Conservation (phyloP, 441 rosid genomes). For the Euphorbia celastroides region DNA sequence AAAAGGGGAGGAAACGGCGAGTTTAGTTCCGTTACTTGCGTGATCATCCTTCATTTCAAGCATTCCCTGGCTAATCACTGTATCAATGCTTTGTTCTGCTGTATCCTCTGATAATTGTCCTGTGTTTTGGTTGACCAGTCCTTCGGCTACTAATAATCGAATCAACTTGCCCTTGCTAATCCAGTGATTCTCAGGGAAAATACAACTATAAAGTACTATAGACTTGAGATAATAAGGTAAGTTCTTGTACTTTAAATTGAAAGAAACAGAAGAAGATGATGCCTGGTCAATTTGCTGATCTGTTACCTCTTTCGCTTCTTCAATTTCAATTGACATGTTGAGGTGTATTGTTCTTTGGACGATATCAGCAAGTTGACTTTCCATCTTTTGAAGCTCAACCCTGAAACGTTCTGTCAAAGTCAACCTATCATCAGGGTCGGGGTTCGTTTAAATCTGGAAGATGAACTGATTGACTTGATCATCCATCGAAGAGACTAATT, state of each 20-base stretch:
- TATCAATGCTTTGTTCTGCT: constrained; percentile 28
- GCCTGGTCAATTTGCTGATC: constrained; percentile 21
- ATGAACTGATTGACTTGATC: constrained; percentile 29
- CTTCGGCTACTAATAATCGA: constrained; percentile 33
- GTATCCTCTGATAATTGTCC: constrained; percentile 26
- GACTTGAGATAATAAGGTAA: constrained; percentile 34
- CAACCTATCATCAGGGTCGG: constrained; percentile 18
- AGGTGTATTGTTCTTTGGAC: constrained; percentile 15
- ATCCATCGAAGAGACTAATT: constrained; percentile 18
- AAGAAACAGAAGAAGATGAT: constrained; percentile 18
- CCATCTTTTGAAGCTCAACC: constrained; percentile 17
- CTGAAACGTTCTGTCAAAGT: constrained; percentile 21
- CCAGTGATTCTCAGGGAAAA: constrained; percentile 34
- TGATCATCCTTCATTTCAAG: constrained; percentile 20
- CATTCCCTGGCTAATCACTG: constrained; percentile 32
- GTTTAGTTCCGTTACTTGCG: constrained; percentile 16
- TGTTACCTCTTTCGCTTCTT: not conserved
- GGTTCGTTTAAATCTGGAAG: constrained; percentile 22
- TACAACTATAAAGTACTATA: constrained; percentile 28
- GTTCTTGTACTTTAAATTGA: constrained; percentile 14
- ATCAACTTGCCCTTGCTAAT: constrained; percentile 30
- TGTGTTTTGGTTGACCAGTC: constrained; percentile 28
- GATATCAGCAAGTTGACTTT: constrained; percentile 18
- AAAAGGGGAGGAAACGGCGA: constrained; percentile 22
- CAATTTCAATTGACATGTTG: not conserved